phyloP scores from a whole-genome alignment of 805 yeast genomes.

The Grigorovia transvaalensis region DNA sequence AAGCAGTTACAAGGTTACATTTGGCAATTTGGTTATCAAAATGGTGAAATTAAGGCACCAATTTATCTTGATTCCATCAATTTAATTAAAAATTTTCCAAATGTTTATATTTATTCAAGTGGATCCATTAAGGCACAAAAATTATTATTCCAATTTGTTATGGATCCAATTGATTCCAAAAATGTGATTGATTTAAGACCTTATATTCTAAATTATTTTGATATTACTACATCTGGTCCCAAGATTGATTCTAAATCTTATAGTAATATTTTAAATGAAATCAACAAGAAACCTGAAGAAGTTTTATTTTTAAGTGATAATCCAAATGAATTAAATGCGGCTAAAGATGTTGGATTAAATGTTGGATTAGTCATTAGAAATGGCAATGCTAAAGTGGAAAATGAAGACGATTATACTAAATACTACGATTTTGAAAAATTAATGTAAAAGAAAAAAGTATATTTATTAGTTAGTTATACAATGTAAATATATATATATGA shows the following conservation, averaged over 20 bases:
- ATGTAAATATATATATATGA: background rate
- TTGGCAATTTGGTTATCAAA: constrained; percentile 71
- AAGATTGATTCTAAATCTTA: constrained; percentile 55
- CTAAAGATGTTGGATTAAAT: constrained; percentile 50
- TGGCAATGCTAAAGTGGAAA: constrained; percentile 50
- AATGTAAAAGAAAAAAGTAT: background rate
- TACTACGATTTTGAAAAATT: constrained; percentile 3
- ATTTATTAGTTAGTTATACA: background rate
- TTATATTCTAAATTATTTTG: constrained; percentile 59
- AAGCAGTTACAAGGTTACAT: constrained; percentile 75
- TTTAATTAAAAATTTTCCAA: constrained; percentile 32
- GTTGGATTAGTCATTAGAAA: constrained; percentile 56
- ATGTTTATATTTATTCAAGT: constrained; percentile 71
- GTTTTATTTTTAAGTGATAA: constrained; percentile 75
- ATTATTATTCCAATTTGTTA: constrained; percentile 41
- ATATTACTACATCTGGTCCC: constrained; percentile 73
- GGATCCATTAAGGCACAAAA: constrained; percentile 86
- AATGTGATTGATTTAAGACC: constrained; percentile 41
- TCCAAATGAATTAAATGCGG: constrained; percentile 67
- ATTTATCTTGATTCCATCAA: constrained; percentile 61
- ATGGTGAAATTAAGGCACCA: constrained; percentile 72
- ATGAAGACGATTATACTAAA: constrained; percentile 3
- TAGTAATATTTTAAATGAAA: constrained; percentile 37
- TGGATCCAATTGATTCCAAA: constrained; percentile 20
- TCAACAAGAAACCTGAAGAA: constrained; percentile 25